phyloP scores from a whole-genome alignment of 2,329 filamentous ascomycete genomes.

The Fusarium liriodendri region DNA sequence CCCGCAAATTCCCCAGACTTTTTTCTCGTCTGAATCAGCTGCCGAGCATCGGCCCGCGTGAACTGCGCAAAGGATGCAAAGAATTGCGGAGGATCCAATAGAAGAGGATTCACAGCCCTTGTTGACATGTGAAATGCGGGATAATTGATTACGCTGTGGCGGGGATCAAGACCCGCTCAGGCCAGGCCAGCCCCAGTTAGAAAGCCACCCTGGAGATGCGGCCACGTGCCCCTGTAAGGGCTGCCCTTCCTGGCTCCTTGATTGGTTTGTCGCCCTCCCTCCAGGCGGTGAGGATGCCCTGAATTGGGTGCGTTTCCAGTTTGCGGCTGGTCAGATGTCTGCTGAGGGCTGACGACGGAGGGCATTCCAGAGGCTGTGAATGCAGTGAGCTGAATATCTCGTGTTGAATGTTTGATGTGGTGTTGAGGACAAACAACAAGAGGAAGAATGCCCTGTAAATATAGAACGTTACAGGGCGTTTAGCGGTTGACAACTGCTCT shows the following conservation, averaged over 20 bases:
- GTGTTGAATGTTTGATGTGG: background rate
- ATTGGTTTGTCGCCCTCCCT: constrained; percentile 21
- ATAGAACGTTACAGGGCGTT: constrained; percentile 11
- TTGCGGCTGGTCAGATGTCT: constrained; percentile 22
- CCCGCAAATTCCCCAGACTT: constrained; percentile 40
- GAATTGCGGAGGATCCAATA: constrained; percentile 30
- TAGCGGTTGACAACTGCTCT: constrained; percentile 9
- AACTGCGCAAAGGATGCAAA: background rate
- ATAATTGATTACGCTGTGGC: constrained; percentile 29
- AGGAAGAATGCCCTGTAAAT: background rate
- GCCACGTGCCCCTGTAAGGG: constrained; percentile 32
- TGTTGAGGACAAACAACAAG: background rate
- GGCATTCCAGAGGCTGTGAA: background rate
- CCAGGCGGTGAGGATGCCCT: constrained; percentile 32
- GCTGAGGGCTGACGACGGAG: background rate
- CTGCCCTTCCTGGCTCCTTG: background rate
- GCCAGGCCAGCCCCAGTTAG: background rate
- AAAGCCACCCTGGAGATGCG: constrained; percentile 23
- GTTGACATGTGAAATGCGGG: constrained; percentile 34
- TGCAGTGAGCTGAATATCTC: background rate
- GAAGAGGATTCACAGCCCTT: background rate
- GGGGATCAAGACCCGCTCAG: background rate
- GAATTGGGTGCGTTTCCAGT: constrained; percentile 2
- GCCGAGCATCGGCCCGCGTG: constrained; percentile 29
- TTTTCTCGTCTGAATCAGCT: constrained; percentile 25